Base-by-base conservation (phyloP, 1,284 basidiomycete genomes). In the Lignosus rhinocerotis region DNA sequence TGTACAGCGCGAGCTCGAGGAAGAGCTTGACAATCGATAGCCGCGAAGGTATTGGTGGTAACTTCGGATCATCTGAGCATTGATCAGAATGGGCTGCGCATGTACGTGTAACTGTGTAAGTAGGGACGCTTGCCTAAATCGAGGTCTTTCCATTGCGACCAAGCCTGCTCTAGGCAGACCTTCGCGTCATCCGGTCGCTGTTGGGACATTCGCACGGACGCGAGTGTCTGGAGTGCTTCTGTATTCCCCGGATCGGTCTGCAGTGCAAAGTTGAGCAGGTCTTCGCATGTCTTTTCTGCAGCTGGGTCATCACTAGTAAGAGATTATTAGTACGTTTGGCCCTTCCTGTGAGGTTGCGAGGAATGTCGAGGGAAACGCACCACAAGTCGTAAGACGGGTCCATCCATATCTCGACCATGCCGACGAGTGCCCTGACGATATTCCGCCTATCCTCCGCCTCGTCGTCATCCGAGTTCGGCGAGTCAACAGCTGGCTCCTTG, bases 321-420 rank as follows among this genome's bases (percentile, higher is more conserved):
- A 51, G 11, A 9, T 5, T 2, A 19, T 47, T 33, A 25, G 48
- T 17, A 25, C 36, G 10, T 16, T 9, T 9, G 7, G 2, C 4
- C 25, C 25, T 25, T 25, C 25, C 25, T 25, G 19, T 21, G 30
- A 17, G 11, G 3, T 30, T 10, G 33, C 38, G 16, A 31, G 49
- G 5, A 41, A 32, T 11, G 9, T 9, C 6, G 32, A 34, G 17
- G 21, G 6, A 38, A 2, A 77, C 86, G 58, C 67, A 92, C 95
- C 95, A 97, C 47, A 98, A 78, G 77, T 96, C 94, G 65, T 88
- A 87, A 2, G 81, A 80, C 30, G 88, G 89, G 67, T 95, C 93
- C 89, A 98, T 94, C 91, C 94, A 98, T 32, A 97, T 90, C 73
- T 97, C 95, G 16, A 96, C 92, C 84, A 96, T 96, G 16, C 91